These are phyloP conservation scores for Fraxinus platypoda DNA, from an alignment of 305 asterid genomes.

Conservation along the genomic window DNA sequence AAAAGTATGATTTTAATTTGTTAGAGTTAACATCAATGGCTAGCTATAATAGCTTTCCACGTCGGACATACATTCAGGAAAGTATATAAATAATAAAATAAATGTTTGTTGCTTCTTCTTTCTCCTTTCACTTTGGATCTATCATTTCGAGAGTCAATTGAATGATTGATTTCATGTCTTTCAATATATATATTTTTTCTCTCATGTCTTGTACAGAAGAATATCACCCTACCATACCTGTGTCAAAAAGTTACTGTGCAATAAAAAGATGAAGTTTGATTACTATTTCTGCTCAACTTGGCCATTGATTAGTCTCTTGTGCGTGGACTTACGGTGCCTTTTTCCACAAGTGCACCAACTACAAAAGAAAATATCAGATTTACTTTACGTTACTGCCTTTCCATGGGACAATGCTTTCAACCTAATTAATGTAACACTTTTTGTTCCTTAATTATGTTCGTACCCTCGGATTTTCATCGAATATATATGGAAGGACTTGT, in stretches of 20 bases:
- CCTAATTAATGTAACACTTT: not conserved
- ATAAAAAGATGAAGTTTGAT: constrained; percentile 33
- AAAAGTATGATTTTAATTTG: not conserved
- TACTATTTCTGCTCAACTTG: constrained; percentile 31
- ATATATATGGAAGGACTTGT: not conserved
- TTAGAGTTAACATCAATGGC: not conserved
- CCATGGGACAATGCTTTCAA: not conserved
- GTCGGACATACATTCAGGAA: not conserved
- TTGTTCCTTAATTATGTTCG: not conserved
- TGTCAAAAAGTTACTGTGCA: constrained; percentile 31
- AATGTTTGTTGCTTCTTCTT: constrained; percentile 33
- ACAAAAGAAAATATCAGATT: not conserved
- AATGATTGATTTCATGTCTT: constrained; percentile 56
- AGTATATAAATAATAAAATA: not conserved
- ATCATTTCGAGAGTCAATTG: constrained; percentile 49
- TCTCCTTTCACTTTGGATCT: constrained; percentile 47
- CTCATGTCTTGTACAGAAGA: constrained; percentile 21
- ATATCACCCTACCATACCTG: constrained; percentile 18
- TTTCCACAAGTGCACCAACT: not conserved
- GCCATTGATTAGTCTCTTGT: constrained; percentile 22
- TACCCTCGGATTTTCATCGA: not conserved
- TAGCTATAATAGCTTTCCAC: not conserved
- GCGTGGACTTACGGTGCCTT: constrained; percentile 7
- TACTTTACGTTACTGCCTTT: constrained; percentile 6
- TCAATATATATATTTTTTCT: not conserved